Percentiles rank a stretch among this genome's conserved stretches.
Conservation (phyloP, 2,329 filamentous ascomycete species). For the Monilinia polystroma region DNA sequence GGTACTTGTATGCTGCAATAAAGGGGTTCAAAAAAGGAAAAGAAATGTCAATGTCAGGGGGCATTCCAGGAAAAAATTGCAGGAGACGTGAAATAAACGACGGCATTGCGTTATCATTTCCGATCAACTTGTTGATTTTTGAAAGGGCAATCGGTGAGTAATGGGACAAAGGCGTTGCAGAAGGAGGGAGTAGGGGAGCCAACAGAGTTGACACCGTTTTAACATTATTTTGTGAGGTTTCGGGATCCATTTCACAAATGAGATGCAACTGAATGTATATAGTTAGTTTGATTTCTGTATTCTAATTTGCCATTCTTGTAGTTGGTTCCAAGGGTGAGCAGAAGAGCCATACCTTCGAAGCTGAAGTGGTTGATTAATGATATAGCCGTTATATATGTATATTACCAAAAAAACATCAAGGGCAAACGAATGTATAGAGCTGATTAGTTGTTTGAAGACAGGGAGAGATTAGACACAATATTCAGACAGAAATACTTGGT, state of each 20-base stretch:
- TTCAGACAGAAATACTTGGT: background rate
- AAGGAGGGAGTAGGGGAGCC: background rate
- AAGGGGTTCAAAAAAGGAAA: too few relatives aligned
- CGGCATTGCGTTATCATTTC: too few relatives aligned
- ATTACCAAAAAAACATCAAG: background rate
- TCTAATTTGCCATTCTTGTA: background rate
- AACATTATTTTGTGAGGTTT: too few relatives aligned
- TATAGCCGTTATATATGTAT: background rate
- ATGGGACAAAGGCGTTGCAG: background rate
- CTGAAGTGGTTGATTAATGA: background rate
- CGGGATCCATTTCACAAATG: too few relatives aligned
- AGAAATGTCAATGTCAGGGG: too few relatives aligned
- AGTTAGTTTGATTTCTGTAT: background rate
- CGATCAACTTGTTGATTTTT: too few relatives aligned
- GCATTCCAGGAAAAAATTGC: too few relatives aligned
- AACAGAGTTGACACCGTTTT: too few relatives aligned
- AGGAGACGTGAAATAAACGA: too few relatives aligned
- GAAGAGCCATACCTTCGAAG: background rate
- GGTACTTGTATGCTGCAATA: too few relatives aligned
- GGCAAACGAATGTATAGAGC: background rate
- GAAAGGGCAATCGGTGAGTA: too few relatives aligned
- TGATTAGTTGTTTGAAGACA: background rate
- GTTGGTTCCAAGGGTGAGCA: background rate
- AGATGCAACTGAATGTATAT: background rate
- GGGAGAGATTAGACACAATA: background rate